Evolutionary conservation across 805 yeast species (phyloP).

Genomic region (Myxozyma vanderwaltii): DNA sequence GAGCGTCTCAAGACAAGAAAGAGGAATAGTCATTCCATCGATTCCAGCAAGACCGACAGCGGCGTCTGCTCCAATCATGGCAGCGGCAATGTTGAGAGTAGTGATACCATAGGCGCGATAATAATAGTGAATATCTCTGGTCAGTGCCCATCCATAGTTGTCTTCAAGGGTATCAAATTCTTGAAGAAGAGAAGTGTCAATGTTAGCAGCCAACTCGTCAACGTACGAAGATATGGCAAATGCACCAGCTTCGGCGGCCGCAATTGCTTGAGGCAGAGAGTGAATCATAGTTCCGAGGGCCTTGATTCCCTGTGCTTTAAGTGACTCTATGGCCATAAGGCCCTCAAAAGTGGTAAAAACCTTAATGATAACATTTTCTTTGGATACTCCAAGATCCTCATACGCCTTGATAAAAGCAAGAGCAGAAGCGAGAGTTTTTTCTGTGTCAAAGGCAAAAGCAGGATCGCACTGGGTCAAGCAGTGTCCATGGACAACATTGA

Average conservation of each 20-base stretch:
- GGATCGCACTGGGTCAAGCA: slow-evolving; percentile 49
- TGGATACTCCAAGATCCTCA: slow-evolving; percentile 42
- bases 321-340: slow-evolving; percentile 42
- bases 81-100: slow-evolving; percentile 44
- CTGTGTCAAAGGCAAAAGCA: slow-evolving; percentile 37
- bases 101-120: slow-evolving; percentile 41
- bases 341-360: slow-evolving; percentile 45
- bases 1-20: slow-evolving; percentile 40
- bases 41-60: slow-evolving; percentile 42
- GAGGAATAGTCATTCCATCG: slow-evolving; percentile 45
- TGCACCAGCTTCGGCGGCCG: slow-evolving; percentile 46
- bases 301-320: slow-evolving; percentile 38
- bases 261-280: slow-evolving; percentile 44
- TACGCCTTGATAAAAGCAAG: slow-evolving; percentile 40
- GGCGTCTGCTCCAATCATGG: slow-evolving; percentile 41
- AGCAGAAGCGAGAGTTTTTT: slow-evolving; percentile 39
- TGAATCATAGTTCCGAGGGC: slow-evolving; percentile 46
- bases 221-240: slow-evolving; percentile 45
- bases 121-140: slow-evolving; percentile 43
- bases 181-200: slow-evolving; percentile 39
- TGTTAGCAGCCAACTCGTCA: slow-evolving; percentile 39
- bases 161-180: slow-evolving; percentile 35
- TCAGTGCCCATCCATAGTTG: slow-evolving; percentile 41
- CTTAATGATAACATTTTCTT: slow-evolving; percentile 43
- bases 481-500: slow-evolving; percentile 47